Percentiles rank a stretch among this genome's conserved stretches.
Evolutionary conservation across 73 alveolate genomes (phyloP).

Genomic region (Tetrahymena elliotti): DNA sequence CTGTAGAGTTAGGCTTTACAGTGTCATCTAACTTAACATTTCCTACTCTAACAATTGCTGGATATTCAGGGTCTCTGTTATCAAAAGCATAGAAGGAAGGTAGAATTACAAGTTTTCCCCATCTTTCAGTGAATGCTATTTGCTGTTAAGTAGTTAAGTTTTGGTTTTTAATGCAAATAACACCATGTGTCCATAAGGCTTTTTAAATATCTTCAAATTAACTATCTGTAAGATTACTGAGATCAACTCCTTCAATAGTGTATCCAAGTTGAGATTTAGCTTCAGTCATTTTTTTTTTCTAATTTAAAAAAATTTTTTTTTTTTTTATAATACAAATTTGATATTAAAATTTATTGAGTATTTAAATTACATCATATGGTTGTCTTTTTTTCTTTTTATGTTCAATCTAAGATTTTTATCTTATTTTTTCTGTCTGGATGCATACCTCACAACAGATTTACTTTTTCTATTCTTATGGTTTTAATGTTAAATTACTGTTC

Average conservation of each 20-base stretch:
- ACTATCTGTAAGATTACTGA: not conserved
- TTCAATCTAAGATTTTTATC: too few species aligned
- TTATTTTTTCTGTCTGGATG: too few species aligned
- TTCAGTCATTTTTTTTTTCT: not conserved
- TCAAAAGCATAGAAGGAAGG: not conserved
- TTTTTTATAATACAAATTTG: too few species aligned
- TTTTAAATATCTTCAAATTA: not conserved
- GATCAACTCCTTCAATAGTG: not conserved
- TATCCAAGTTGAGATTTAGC: not conserved
- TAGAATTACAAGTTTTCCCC: not conserved
- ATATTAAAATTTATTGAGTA: too few species aligned
- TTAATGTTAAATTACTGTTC: too few species aligned
- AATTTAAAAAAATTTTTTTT: too few species aligned
- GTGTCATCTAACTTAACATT: conserved; percentile 2
- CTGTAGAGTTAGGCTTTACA: not conserved
- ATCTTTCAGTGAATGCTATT: not conserved
- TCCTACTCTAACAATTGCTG: conserved; percentile 7
- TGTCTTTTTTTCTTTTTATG: too few species aligned
- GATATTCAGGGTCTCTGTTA: conserved; percentile 3
- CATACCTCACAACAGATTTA: too few species aligned
- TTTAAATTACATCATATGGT: too few species aligned
- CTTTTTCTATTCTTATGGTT: too few species aligned
- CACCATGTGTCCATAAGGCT: not conserved
- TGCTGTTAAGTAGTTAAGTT: not conserved
- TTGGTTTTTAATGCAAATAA: not conserved